Conservation (phyloP, 805 yeast genomes). For the Saccharomycopsis sp. region DNA sequence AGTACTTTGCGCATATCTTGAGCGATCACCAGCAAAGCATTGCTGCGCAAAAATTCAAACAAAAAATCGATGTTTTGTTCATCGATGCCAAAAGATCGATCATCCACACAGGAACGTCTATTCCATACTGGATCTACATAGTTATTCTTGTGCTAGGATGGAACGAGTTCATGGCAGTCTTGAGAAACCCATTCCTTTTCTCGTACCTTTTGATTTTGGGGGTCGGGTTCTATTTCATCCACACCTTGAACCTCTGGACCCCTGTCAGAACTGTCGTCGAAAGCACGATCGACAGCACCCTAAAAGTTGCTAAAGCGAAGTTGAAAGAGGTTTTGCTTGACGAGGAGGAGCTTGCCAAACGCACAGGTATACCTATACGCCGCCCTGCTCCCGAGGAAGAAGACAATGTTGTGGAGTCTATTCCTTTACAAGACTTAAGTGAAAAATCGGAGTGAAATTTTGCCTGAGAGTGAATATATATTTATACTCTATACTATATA, state of each 20-base stretch:
- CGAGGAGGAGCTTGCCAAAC: slow-evolving; percentile 6
- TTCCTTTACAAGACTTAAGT: slow-evolving; percentile 16
- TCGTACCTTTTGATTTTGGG: slow-evolving; percentile 49
- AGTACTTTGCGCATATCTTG: slow-evolving; percentile 35
- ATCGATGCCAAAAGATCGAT: slow-evolving; percentile 87
- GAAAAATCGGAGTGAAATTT: slow-evolving; percentile 3
- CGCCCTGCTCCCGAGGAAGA: neutral
- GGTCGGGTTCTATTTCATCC: slow-evolving; percentile 61
- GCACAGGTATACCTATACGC: neutral
- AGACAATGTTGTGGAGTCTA: slow-evolving; percentile 7
- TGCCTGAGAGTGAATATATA: too few relatives aligned
- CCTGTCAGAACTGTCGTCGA: slow-evolving; percentile 61
- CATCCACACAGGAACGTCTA: slow-evolving; percentile 65
- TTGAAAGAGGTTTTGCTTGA: slow-evolving; percentile 16
- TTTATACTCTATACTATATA: too few relatives aligned
- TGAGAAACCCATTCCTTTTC: slow-evolving; percentile 81
- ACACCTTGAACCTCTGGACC: slow-evolving; percentile 64
- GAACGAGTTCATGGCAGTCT: slow-evolving; percentile 87
- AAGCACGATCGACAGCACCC: slow-evolving; percentile 50
- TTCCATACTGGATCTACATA: slow-evolving; percentile 78
- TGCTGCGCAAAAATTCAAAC: slow-evolving; percentile 54
- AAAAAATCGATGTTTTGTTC: slow-evolving; percentile 70
- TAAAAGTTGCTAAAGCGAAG: slow-evolving; percentile 42
- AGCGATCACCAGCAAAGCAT: slow-evolving; percentile 49
- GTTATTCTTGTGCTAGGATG: slow-evolving; percentile 77